Conservation (phyloP, 352 stramenopile species). For the Phytophthora colocasiae region DNA sequence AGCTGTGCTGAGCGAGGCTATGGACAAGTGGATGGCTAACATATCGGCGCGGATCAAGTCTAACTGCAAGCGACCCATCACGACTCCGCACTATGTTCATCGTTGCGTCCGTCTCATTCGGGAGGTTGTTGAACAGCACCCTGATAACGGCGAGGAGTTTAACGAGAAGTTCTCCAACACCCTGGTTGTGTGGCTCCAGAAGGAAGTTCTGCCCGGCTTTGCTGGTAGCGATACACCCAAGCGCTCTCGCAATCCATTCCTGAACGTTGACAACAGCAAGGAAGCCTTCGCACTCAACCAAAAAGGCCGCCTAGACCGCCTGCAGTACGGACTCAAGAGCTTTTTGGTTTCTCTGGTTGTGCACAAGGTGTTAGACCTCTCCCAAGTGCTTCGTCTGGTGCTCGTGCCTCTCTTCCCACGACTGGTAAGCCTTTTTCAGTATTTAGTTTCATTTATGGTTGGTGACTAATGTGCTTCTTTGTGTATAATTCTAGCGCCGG, state of each 20-base stretch:
- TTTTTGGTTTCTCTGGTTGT: conserved; percentile 85
- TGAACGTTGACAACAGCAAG: conserved; percentile 82
- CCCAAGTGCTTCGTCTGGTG: conserved; percentile 85
- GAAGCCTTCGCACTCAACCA: conserved; percentile 86
- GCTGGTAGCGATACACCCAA: conserved; percentile 80
- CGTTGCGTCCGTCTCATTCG: conserved; percentile 86
- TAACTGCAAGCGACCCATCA: conserved; percentile 81
- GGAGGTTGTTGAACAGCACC: conserved; percentile 85
- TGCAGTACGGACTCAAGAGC: conserved; percentile 88
- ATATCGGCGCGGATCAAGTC: conserved; percentile 66
- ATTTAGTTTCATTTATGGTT: conserved; percentile 1
- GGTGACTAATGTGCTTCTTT: neutral
- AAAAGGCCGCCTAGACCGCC: conserved; percentile 81
- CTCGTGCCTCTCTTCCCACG: conserved; percentile 84
- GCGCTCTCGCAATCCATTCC: conserved; percentile 83
- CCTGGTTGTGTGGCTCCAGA: conserved; percentile 85
- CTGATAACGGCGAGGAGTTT: conserved; percentile 84
- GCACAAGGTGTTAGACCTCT: conserved; percentile 87
- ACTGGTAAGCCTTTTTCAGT: conserved; percentile 42
- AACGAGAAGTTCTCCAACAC: conserved; percentile 88
- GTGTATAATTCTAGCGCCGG: conserved; percentile 47
- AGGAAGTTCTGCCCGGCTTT: conserved; percentile 86
- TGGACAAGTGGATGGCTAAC: conserved; percentile 92
- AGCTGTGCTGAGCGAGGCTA: conserved; percentile 82
- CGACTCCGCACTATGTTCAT: conserved; percentile 85